Evolutionary conservation across 352 stramenopile genomes (phyloP).

Genomic region (Thalassiosira mediterranea): DNA sequence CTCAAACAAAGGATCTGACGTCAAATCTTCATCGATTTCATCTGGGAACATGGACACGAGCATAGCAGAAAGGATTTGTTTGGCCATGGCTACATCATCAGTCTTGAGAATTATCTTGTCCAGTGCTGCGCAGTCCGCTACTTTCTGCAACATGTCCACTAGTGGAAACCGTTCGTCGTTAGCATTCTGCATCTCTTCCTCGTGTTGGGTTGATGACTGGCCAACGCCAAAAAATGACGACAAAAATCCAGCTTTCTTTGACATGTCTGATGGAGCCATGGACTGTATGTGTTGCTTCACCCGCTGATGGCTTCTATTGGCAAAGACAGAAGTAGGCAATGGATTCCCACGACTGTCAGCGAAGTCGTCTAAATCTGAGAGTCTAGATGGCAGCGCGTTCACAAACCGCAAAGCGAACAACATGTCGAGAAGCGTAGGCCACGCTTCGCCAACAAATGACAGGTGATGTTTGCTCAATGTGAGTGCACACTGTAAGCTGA

Average conservation of each 20-base stretch:
- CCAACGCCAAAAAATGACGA: slow-evolving; percentile 37
- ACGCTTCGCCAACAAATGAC: slow-evolving; percentile 49
- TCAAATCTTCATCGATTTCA: slow-evolving; percentile 28
- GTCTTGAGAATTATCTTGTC: slow-evolving; percentile 73
- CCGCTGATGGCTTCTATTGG: slow-evolving; percentile 48
- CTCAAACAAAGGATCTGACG: slow-evolving; percentile 59
- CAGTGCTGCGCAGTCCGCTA: slow-evolving; percentile 53
- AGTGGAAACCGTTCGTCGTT: slow-evolving; percentile 47
- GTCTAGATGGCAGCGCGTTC: slow-evolving; percentile 54
- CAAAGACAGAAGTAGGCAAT: slow-evolving; percentile 68
- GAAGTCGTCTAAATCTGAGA: slow-evolving; percentile 80
- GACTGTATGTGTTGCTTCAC: slow-evolving; percentile 59
- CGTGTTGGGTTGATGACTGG: slow-evolving; percentile 2
- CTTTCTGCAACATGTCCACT: slow-evolving; percentile 42
- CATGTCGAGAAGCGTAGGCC: slow-evolving; percentile 66
- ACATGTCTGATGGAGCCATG: slow-evolving; percentile 7
- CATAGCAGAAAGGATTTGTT: slow-evolving; percentile 57
- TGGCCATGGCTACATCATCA: slow-evolving; percentile 52
- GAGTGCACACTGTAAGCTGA: slow-evolving; percentile 74
- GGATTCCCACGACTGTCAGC: slow-evolving; percentile 76
- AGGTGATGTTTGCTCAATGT: slow-evolving; percentile 62
- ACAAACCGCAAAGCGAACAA: slow-evolving; percentile 72
- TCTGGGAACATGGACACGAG: slow-evolving; percentile 61
- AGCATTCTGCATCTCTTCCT: slow-evolving; percentile 1
- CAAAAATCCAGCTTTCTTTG: slow-evolving; percentile 25